Conservation (phyloP, 371 early-diverging fungal species). For the Actinomortierella wolfii region DNA sequence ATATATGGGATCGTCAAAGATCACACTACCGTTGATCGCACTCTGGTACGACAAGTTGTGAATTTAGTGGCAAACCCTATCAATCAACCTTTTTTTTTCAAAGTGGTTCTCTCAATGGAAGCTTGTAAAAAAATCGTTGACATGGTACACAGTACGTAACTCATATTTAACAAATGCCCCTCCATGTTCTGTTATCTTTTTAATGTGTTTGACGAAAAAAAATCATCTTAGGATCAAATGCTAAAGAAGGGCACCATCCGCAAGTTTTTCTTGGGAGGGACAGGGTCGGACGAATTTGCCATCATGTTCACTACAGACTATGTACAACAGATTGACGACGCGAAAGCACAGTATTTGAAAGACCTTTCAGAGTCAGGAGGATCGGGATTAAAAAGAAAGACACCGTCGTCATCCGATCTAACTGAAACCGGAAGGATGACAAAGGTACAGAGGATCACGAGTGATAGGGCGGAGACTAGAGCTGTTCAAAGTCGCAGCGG, state of each 20-base stretch:
- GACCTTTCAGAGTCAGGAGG: conserved; percentile 7
- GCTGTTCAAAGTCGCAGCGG: no score
- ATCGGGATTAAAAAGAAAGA: no score
- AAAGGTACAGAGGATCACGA: conserved; percentile 2
- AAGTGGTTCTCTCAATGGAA: no score
- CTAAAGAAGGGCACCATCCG: conserved; percentile 25
- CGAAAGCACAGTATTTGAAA: conserved; percentile 32
- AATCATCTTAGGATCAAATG: conserved; percentile 30
- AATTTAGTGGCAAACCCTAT: no score
- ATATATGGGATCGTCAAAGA: conserved; percentile 32
- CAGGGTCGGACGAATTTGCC: conserved; percentile 46
- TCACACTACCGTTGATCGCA: conserved; percentile 36
- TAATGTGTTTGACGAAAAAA: background rate
- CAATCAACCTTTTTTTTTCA: no score
- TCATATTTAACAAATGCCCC: no score
- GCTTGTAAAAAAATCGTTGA: no score
- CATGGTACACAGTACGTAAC: no score
- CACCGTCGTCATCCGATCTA: no score
- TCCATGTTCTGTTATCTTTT: background rate
- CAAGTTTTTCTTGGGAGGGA: conserved; percentile 43
- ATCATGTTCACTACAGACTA: conserved; percentile 41
- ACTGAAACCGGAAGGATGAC: no score
- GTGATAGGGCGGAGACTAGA: background rate
- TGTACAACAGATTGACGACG: conserved; percentile 24
- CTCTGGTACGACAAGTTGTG: conserved; percentile 15